Conservation (phyloP, 495 filamentous ascomycete genomes). For the Penicillium odoratum region DNA sequence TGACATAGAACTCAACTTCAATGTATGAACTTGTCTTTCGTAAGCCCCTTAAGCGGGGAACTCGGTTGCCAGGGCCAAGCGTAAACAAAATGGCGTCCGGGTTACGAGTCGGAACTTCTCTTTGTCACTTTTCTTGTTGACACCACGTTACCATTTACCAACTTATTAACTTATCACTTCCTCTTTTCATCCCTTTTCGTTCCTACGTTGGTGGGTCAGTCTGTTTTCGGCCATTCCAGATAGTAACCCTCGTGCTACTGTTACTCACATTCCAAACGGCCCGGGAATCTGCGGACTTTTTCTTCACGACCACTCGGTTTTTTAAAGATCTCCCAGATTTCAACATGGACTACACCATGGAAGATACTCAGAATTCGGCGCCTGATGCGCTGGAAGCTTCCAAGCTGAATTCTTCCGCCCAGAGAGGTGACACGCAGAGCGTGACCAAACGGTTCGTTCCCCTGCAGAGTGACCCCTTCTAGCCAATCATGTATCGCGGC, state of each 20-base stretch:
- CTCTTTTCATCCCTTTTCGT: not conserved
- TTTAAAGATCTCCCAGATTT: constrained; percentile 3
- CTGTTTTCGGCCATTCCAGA: constrained; percentile 45
- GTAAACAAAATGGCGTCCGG: not conserved
- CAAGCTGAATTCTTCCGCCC: constrained; percentile 60
- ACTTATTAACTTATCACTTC: no score
- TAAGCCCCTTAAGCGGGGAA: not conserved
- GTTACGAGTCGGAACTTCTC: not conserved
- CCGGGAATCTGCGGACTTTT: constrained; percentile 18
- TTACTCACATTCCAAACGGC: constrained; percentile 30
- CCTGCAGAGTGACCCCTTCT: not conserved
- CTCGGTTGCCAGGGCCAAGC: not conserved
- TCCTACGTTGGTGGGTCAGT: constrained; percentile 3
- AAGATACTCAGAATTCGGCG: constrained; percentile 71
- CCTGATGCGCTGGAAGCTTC: constrained; percentile 56
- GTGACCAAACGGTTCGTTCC: constrained; percentile 69
- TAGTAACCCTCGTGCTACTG: constrained; percentile 36
- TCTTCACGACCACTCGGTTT: constrained; percentile 11
- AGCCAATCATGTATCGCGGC: constrained; percentile 2
- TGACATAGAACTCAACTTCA: not conserved
- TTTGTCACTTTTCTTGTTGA: not conserved
- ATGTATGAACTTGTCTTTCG: no score
- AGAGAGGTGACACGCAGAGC: constrained; percentile 65
- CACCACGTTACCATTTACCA: not conserved
- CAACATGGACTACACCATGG: constrained; percentile 64